Evolutionary conservation across 805 yeast species (phyloP).

Genomic region (Kockiozyma suomiensis): DNA sequence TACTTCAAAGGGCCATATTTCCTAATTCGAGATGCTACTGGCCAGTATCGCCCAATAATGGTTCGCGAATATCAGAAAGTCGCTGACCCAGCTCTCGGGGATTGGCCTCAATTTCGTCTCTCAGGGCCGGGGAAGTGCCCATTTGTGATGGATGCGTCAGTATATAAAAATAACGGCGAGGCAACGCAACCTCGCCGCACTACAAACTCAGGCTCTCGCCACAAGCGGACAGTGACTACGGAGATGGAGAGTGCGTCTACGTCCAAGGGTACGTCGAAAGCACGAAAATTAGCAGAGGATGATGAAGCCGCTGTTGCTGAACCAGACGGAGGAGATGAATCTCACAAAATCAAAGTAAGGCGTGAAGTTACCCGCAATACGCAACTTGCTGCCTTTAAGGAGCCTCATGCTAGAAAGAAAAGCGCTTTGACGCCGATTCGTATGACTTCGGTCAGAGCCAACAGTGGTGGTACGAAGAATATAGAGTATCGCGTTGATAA

Average conservation of each 20-base stretch:
- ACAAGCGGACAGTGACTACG: conserved; percentile 12
- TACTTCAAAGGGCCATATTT: conserved; percentile 76
- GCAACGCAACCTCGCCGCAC: conserved; percentile 1
- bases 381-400: conserved; percentile 11
- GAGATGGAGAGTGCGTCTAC: not conserved
- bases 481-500: conserved; percentile 1
- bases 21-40: conserved; percentile 78
- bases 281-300: conserved; percentile 11
- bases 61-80: conserved; percentile 73
- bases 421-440: conserved; percentile 27
- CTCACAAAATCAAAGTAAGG: not conserved
- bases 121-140: conserved; percentile 80
- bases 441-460: conserved; percentile 31
- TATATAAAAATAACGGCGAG: conserved; percentile 4
- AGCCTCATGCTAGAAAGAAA: conserved; percentile 11
- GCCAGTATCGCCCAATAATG: conserved; percentile 76
- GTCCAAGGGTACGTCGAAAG: conserved; percentile 18
- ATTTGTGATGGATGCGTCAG: conserved; percentile 52
- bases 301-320: conserved; percentile 12
- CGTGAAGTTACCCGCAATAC: not conserved
- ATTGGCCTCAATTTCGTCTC: conserved; percentile 63
- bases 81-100: conserved; percentile 44
- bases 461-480: conserved; percentile 6
- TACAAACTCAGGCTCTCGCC: not conserved
- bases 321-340: conserved; percentile 13